Conservation (phyloP, 2,329 filamentous ascomycete genomes). For the Alternaria arborescens region DNA sequence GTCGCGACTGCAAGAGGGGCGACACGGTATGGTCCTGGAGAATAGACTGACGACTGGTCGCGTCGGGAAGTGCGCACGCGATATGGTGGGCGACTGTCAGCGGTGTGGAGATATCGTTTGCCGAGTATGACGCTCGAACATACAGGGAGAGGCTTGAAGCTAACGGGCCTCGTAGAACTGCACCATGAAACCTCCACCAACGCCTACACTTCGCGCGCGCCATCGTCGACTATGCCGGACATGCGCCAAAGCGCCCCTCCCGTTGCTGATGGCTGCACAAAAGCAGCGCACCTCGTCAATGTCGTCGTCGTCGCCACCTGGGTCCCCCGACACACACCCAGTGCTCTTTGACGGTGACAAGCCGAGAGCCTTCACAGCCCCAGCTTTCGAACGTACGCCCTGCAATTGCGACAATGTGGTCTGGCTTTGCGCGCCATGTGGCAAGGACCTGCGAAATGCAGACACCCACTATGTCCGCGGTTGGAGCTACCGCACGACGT, state of each 20-base stretch:
- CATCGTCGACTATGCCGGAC: constrained; percentile 82
- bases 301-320: constrained; percentile 30
- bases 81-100: constrained; percentile 85
- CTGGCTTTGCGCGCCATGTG: constrained; percentile 88
- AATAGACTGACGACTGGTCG: constrained; percentile 67
- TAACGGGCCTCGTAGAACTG: constrained; percentile 74
- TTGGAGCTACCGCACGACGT: constrained; percentile 90
- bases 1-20: constrained; percentile 42
- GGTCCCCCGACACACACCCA: constrained; percentile 32
- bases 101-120: constrained; percentile 81
- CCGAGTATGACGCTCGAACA: constrained; percentile 66
- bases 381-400: constrained; percentile 61
- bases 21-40: constrained; percentile 20
- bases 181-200: constrained; percentile 80
- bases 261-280: constrained; percentile 54
- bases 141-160: constrained; percentile 3
- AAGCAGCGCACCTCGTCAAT: constrained; percentile 32
- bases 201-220: constrained; percentile 72
- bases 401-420: constrained; percentile 70
- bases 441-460: constrained; percentile 69
- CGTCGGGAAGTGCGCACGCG: constrained; percentile 80
- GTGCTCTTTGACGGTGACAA: constrained; percentile 24
- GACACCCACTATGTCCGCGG: constrained; percentile 71
- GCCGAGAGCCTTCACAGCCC: constrained; percentile 53
- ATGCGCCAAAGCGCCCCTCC: constrained; percentile 77